Percentiles rank a stretch among this genome's conserved stretches.
These are phyloP conservation scores for Fusarium lateritium DNA, from an alignment of 2,329 filamentous ascomycete genomes.

Conservation along the genomic window DNA sequence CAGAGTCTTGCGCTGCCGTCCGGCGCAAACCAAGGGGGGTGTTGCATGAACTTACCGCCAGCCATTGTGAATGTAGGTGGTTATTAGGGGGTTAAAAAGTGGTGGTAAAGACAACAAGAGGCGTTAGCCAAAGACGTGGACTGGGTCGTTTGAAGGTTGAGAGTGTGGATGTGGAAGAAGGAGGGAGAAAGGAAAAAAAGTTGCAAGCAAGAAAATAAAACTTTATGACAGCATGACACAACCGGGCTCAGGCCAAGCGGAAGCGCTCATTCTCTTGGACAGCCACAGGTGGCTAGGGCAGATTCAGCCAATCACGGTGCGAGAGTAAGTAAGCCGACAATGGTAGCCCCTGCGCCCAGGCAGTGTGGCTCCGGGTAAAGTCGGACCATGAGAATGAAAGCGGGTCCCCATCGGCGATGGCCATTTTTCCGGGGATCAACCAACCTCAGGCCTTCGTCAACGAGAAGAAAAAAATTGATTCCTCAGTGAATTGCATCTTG, in stretches of 20 bases:
- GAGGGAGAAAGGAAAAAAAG: slow-evolving; percentile 44
- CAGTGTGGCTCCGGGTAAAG: slow-evolving; percentile 53
- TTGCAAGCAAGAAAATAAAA: slow-evolving; percentile 50
- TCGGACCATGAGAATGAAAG: slow-evolving; percentile 49
- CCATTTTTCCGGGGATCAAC: slow-evolving; percentile 50
- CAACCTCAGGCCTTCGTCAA: slow-evolving; percentile 25
- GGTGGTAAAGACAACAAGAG: slow-evolving; percentile 36
- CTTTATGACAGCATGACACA: slow-evolving; percentile 60
- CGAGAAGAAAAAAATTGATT: slow-evolving; percentile 14
- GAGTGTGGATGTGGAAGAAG: slow-evolving; percentile 40
- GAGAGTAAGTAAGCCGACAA: slow-evolving; percentile 34
- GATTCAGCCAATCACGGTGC: slow-evolving; percentile 55
- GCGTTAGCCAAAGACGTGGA: slow-evolving; percentile 38
- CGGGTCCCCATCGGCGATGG: slow-evolving; percentile 23
- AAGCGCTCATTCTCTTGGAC: slow-evolving; percentile 27
- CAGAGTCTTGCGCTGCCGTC: slow-evolving; percentile 6
- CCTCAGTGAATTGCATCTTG: neutral
- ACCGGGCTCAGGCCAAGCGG: slow-evolving; percentile 20
- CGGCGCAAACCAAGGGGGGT: slow-evolving; percentile 27
- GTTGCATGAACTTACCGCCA: slow-evolving; percentile 58
- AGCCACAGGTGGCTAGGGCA: slow-evolving; percentile 41
- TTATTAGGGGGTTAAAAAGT: slow-evolving; percentile 38
- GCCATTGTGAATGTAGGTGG: slow-evolving; percentile 58
- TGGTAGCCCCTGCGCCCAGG: slow-evolving; percentile 13
- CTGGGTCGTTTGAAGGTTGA: slow-evolving; percentile 21